Evolutionary conservation across 139 green algal genomes (phyloP).

Genomic region (Chlamydomonas asymmetrica): DNA sequence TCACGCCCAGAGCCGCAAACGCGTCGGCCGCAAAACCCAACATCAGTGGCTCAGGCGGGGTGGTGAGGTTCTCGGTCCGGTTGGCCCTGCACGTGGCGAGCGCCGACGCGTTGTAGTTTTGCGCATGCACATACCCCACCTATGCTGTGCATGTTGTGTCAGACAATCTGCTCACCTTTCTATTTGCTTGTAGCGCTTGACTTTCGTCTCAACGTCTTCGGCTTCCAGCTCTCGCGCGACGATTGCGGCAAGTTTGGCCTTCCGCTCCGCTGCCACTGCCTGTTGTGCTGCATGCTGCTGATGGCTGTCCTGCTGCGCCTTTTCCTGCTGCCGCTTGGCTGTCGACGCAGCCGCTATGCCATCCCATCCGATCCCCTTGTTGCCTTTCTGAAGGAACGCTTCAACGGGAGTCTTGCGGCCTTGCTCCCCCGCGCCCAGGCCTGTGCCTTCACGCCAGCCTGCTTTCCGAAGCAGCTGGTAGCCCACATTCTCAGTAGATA

Average conservation of each 20-base stretch:
- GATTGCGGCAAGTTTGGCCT: neutral
- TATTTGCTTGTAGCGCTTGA: neutral
- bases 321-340: neutral
- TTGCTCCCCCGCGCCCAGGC: constrained; percentile 1
- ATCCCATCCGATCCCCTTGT: constrained; percentile 6
- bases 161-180: neutral
- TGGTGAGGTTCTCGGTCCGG: too few relatives aligned
- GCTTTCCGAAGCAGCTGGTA: constrained; percentile 6
- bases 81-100: too few relatives aligned
- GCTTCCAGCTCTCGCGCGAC: neutral
- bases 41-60: too few relatives aligned
- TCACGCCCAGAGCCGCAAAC: neutral
- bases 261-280: too few relatives aligned
- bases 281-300: neutral
- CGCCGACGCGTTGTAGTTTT: too few relatives aligned
- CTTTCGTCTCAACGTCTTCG: constrained; percentile 7
- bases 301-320: neutral
- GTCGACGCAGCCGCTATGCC: neutral
- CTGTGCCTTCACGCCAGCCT: constrained; percentile 11
- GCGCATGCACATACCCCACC: too few relatives aligned
- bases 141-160: too few relatives aligned
- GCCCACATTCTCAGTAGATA: constrained; percentile 15
- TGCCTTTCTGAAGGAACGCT: neutral
- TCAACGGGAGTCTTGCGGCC: neutral
- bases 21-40: neutral